Conservation (phyloP, 352 stramenopile genomes). For the Phytophthora pluvialis region DNA sequence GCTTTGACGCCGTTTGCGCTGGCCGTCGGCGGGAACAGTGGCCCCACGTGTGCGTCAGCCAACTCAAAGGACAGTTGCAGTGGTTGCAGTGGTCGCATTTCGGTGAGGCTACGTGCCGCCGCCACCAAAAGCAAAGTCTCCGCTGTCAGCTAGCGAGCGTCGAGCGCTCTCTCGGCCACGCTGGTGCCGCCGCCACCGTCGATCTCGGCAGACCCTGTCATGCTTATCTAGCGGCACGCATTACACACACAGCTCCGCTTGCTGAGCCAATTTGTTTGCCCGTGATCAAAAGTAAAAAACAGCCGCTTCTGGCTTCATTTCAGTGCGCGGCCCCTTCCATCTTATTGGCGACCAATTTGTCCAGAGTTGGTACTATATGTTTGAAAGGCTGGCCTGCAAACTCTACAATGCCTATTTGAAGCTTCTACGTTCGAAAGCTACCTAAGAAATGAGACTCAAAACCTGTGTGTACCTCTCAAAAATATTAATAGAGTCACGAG, state of each 20-base stretch:
- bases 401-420: too few relatives aligned
- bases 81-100: constrained; percentile 3
- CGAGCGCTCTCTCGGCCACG: too few relatives aligned
- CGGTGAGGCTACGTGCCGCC: not conserved
- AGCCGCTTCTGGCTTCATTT: constrained; percentile 33
- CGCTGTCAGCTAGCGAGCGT: not conserved
- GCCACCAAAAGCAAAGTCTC: not conserved
- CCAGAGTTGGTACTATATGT: constrained; percentile 3
- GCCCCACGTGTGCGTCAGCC: not conserved
- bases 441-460: too few relatives aligned
- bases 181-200: not conserved
- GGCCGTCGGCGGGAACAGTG: constrained; percentile 5
- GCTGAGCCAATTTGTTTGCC: constrained; percentile 1
- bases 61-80: not conserved
- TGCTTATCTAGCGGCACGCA: too few relatives aligned
- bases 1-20: not conserved
- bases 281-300: constrained; percentile 1
- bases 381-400: too few relatives aligned
- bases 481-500: too few relatives aligned
- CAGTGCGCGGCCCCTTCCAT: constrained; percentile 23
- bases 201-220: not conserved
- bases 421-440: too few relatives aligned
- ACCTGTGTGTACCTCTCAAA: too few relatives aligned
- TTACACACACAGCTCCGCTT: not conserved
- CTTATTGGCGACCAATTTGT: constrained; percentile 21